Base-by-base conservation (phyloP, 345 rosid genomes). In the Pugionium cornutum region DNA sequence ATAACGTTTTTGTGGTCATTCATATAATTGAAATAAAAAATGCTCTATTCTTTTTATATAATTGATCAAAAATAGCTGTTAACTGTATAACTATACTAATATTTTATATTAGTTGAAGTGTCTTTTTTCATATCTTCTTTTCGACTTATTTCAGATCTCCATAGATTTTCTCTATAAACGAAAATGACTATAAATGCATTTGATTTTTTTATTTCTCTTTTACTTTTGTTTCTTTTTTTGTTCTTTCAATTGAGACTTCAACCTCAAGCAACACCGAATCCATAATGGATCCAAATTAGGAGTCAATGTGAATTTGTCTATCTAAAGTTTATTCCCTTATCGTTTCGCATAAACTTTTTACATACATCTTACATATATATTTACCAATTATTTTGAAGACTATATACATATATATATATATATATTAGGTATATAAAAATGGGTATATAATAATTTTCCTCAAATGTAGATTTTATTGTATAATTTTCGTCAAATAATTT, bases 201-300 rank as follows among this genome's bases (percentile, higher is more conserved):
- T 34, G 6, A 36, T 43, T 6, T 30, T 29, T 6, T 41, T 35
- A 4, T 29, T 30, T 46, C 35, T 55, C 40, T 45, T 50, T 60
- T 27, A 44, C 48, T 46, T 28, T 47, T 67, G 2, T 7, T 41
- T 64, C 2, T 4, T 26, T 69, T 44, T 1, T 1, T 1, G 36
- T 3, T 3, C 9, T 2, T 31, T 72, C 57, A 9, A 29, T 33
- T 5, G 70, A 72, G 41, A 70, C 70, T 72, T 72, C 54, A 41
- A 49, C 34, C 11, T 72, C 54, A 72, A 72, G 76, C 65, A 49
- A 57, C 36, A 42, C 25, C 33, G 53, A 34, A 49, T 64, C 66
- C 53, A 57, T 49, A 49, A 64, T 64, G 53, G 53, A 33, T 64
- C 53, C 64, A 64, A 72, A 64, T 30, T 54, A 57, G 18, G 43